A percentile compares a stretch with the other conserved stretches of the same genome.
Conservation (phyloP, 768 basidiomycete genomes). For the Boletellus ananiceps region DNA sequence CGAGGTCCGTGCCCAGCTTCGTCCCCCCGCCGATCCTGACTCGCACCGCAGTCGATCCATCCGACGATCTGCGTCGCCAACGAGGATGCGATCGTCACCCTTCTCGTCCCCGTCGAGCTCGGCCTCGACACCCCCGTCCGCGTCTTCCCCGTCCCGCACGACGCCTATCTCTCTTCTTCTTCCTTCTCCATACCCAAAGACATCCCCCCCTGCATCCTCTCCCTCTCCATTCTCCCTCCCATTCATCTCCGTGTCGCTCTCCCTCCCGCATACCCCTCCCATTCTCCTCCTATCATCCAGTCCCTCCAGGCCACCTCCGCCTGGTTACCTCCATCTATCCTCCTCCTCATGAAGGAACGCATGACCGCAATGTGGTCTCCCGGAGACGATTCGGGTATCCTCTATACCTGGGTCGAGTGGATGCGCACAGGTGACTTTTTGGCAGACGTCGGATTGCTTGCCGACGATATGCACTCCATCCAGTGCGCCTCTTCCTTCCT, state of each 20-base stretch:
- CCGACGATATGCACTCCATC: constrained; percentile 30
- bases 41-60: constrained; percentile 58
- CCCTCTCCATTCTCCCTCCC: constrained; percentile 57
- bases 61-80: constrained; percentile 59
- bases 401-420: constrained; percentile 71
- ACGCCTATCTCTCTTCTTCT: constrained; percentile 5
- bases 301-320: constrained; percentile 52
- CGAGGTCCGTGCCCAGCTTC: constrained; percentile 16
- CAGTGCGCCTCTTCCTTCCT: constrained; percentile 16
- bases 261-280: constrained; percentile 52
- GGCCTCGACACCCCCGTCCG: constrained; percentile 37
- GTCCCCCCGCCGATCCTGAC: constrained; percentile 3
- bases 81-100: constrained; percentile 28
- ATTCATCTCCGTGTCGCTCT: constrained; percentile 53
- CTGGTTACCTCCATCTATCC: constrained; percentile 47
- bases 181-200: not conserved
- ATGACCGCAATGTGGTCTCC: constrained; percentile 54
- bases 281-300: constrained; percentile 47
- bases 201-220: not conserved
- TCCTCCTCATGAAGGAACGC: constrained; percentile 33
- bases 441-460: constrained; percentile 37
- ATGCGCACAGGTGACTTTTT: constrained; percentile 67
- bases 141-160: constrained; percentile 25
- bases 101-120: constrained; percentile 63
- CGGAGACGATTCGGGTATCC: constrained; percentile 45